Evolutionary conservation across 257 asterid species (phyloP), one percentile per base, ranked within the genome.

Genomic region (Fraxinus americana): DNA sequence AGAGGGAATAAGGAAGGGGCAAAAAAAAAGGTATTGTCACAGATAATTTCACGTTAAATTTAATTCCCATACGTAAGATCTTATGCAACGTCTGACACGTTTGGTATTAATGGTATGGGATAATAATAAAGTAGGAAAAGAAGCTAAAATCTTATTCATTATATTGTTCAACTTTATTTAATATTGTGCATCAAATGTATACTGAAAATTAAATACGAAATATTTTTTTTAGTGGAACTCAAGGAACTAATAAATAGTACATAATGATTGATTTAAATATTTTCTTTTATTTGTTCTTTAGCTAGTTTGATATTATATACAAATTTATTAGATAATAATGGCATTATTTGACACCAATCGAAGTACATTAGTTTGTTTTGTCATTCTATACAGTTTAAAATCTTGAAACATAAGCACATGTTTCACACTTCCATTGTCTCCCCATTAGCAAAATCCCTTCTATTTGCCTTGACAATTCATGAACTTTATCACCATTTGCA

Each of bases 401-500:
- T 43, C 5, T 43, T 12, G 52, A 43, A 43, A 43, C 52, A 43
- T 11, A 11, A 11, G 16, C 52, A 43, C 52, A 43, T 43, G 52
- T 43, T 63, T 25, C 69, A 63, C 69, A 10, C 36, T 27, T 27
- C 35, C 69, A 11, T 27, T 63, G 69, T 63, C 69, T 63, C 36
- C 69, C 69, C 69, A 63, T 63, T 63, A 63, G 19, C 36, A 63
- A 63, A 59, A 23, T 63, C 19, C 69, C 69, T 63, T 63, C 69
- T 4, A 63, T 25, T 11, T 25, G 17, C 69, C 6, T 25, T 63
- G 69, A 63, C 17, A 23, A 23, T 63, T 63, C 12, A 57, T n/a
- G 66, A 57, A 48, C 25, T 57, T 13, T 17, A 7, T 23, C 67
- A 59, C 29, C 29, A 25, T 63, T 4, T 2, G 35, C 32, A 25